Base-by-base conservation (phyloP, 2,329 filamentous ascomycete species). In the Botrytis hyacinthi region DNA sequence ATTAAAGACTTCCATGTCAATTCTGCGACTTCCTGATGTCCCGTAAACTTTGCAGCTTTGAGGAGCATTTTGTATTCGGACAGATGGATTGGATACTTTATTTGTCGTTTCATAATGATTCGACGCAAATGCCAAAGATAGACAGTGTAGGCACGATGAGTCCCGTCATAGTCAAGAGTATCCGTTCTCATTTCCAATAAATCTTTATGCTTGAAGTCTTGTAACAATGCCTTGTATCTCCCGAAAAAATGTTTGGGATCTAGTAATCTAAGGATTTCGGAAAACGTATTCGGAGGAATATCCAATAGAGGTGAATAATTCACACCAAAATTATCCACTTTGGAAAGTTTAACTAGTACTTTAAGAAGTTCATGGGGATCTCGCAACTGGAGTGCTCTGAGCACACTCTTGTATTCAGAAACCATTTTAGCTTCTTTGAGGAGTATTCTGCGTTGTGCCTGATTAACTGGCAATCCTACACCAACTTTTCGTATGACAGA, bases 241-340 rank as follows among this genome's bases (percentile, higher is more conserved):
- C 82, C 80, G 59, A 88, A 76, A 74, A 87, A 86, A 76, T 86
- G 81, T 37, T 81, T 78, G 0, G 92, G 91, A 73, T 92, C 89
- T 14, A 94, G 81, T 8, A 86, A 84, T 48, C 86, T 85, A 44
- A 95, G 80, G 16, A 92, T 86, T 75, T 92, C 89, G 1, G 89
- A 88, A 78, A 94, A 90, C 0, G 86, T 86, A 1, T 86, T 83
- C 2, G 84, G 80, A 0, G 90, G 85, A 35, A 73, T 46, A 9
- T 73, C 48, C 22, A 69, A 26, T 8, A 73, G 35, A 29, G 57
- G 51, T 8, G 62, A 69, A 77, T 60, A 44, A 68, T 73, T 48
- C 71, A 69, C 18, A 75, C 70, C 22, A 71, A 72, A 44, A 35
- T 62, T 22, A 77, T 63, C 9, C 78, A 71, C 37, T 32, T 65